Base-by-base conservation (phyloP, 2,329 filamentous ascomycete species). In the Davidsoniella eucalypti region DNA sequence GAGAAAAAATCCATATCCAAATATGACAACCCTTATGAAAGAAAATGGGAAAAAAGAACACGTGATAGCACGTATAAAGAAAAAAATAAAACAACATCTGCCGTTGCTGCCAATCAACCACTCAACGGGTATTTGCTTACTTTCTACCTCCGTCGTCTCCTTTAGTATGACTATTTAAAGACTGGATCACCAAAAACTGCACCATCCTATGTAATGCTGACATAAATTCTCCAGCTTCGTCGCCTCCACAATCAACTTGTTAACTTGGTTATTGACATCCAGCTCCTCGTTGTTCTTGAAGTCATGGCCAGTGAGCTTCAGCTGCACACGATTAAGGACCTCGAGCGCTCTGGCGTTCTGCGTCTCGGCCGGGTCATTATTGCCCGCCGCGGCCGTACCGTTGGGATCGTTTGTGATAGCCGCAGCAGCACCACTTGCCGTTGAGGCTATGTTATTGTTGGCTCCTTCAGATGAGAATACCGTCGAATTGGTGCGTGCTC, bases 181-280 rank as follows among this genome's bases (percentile, higher is more conserved):
- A 33, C 29, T 33, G 12, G 29, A 33, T 33, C 29, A 96, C 90
- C 90, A 96, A 73, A 95, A 96, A 66, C 86, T 93, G 67, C 90
- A 96, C 90, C 90, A 96, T 56, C 92, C 92, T 59, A 96, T 94
- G 64, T 95, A 98, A 69, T 96, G 92, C 71, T 96, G 92, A 63
- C 92, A 98, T 54, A 98, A 70, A 64, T 96, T 96, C 73, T 96
- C 92, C 58, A 96, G 71, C 61, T 92, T 95, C 5, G 92, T 98
- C 18, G 92, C 92, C 69, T 98, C 90, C 54, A 84, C 82, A 58
- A 99, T 84, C 59, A 99, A 69, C 64, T 93, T 90, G 65, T 94
- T 90, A 4, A 98, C 93, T 67, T 99, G 92, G 54, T 79, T 78
- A 51, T 85, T 80, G 18, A 94, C 80, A 52, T 80, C 82, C 55